Evolutionary conservation across 495 filamentous ascomycete species (phyloP).

Genomic region (Talaromyces ruber): DNA sequence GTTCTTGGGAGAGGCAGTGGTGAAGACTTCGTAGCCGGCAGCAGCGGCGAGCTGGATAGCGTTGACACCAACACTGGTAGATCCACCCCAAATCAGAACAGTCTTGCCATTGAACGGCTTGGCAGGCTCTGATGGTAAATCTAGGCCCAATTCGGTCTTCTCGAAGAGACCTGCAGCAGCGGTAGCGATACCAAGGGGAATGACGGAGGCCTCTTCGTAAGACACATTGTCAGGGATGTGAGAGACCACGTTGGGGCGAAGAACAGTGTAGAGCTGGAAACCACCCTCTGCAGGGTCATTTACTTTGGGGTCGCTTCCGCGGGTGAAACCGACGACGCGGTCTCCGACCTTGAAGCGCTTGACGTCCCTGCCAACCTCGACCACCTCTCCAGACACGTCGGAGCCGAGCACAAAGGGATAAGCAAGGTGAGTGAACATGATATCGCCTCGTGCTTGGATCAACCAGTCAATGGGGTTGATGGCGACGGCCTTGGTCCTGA

Average conservation of each 20-base stretch:
- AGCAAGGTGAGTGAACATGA: slow-evolving; percentile 12
- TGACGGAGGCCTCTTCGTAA: slow-evolving; percentile 29
- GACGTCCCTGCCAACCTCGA: slow-evolving; percentile 25
- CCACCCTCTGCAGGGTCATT: slow-evolving; percentile 28
- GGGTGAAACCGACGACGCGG: slow-evolving; percentile 29
- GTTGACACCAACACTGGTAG: slow-evolving; percentile 33
- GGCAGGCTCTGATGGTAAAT: slow-evolving; percentile 7
- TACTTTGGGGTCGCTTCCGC: neutral
- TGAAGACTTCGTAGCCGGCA: slow-evolving; percentile 36
- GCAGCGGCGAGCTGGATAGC: slow-evolving; percentile 32
- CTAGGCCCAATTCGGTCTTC: slow-evolving; percentile 1
- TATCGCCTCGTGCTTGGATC: slow-evolving; percentile 15
- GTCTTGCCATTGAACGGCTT: slow-evolving; percentile 6
- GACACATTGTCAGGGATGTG: slow-evolving; percentile 27
- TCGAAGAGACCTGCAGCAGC: slow-evolving; percentile 16
- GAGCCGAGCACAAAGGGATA: slow-evolving; percentile 36
- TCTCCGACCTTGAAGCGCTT: slow-evolving; percentile 28
- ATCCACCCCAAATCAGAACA: slow-evolving; percentile 40
- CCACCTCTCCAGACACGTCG: slow-evolving; percentile 34
- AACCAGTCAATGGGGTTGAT: slow-evolving; percentile 34
- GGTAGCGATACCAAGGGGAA: slow-evolving; percentile 30
- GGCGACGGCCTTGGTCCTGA: slow-evolving; percentile 31
- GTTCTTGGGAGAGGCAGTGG: slow-evolving; percentile 34
- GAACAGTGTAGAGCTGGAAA: slow-evolving; percentile 27
- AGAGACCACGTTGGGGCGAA: slow-evolving; percentile 13